Evolutionary conservation across 1,284 basidiomycete genomes (phyloP), one percentile per base, ranked within the genome.

Genomic region (Gymnopus androsaceus): DNA sequence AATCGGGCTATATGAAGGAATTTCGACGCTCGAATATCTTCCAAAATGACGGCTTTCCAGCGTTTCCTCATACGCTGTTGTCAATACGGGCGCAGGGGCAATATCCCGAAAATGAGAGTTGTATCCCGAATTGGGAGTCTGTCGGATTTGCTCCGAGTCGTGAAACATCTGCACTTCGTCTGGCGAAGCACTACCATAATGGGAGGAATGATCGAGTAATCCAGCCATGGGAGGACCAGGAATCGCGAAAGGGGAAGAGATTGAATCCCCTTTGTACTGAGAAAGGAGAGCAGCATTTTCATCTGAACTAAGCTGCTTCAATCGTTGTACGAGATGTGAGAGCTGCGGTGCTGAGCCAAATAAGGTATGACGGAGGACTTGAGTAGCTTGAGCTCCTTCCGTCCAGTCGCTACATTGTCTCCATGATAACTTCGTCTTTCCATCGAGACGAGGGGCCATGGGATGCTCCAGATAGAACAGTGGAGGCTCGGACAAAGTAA

Each of bases 331-430:
- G 19, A 61, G 38, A 23, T 46, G 51, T 4, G 56, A 55, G 4
- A 61, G 45, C 15, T 58, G 56, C 4, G 49, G 76, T 4, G 83
- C 80, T 19, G 85, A 81, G 23, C 89, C 88, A 28, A 83, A 73
- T 45, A 91, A 75, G 52, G 85, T 79, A 66, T 91, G 89, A 40
- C 79, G 80, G 55, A 90, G 69, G 15, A 87, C 75, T 14, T 76
- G 76, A 3, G 84, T 80, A 4, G 89, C 88, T 67, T 91, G 88
- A 55, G 78, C 78, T 41, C 79, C 84, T 67, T 91, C 87, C 0
- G 88, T 91, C 89, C 89, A 91, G 66, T 91, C 88, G 6, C 78
- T 73, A 64, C 86, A 88, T 36, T 76, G 74, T 61, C 83, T 83
- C 88, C 88, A 91, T 7, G 72, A 65, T 14, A 80, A 78, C 2